Base-by-base conservation (phyloP, 2,329 filamentous ascomycete genomes). In the Epicoccum sorghinum region DNA sequence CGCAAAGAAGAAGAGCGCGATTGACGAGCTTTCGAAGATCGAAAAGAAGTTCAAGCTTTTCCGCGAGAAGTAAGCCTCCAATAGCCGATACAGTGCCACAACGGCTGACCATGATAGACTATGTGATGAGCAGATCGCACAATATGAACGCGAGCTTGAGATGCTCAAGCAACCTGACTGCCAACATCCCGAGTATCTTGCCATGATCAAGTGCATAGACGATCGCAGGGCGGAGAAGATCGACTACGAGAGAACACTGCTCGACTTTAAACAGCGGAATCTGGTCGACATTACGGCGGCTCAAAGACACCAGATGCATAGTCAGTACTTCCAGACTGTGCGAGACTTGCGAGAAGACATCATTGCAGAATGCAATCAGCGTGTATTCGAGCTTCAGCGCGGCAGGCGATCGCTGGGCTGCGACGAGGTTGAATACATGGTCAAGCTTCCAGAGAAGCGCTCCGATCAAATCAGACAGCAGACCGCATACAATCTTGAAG, bases 351-450 rank as follows among this genome's bases (percentile, higher is more conserved):
- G 95, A 57, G 93, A 98, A 73, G 83, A 83, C 50, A 85, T 89
- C 40, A 81, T 98, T 27, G 89, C 93, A 59, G 82, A 88, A 54
- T 86, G 96, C 54, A 93, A 95, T 67, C 87, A 91, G 72, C 88
- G 95, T 62, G 96, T 93, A 83, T 96, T 96, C 75, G 89, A 93
- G 64, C 90, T 98, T 52, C 93, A 98, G 73, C 88, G 90, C 62
- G 91, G 96, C 69, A 86, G 95, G 53, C 87, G 93, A 67, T 89
- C 88, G 67, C 83, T 85, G 58, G 89, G 91, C 57, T 89, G 90
- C 66, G 88, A 89, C 57, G 86, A 93, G 60, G 87, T 90, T 36
- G 90, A 95, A 64, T 96, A 90, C 70, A 87, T 89, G 52, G 85
- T 96, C 63, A 86, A 89, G 48, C 96, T 96, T 70, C 90, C 91